Percentiles rank a stretch among this genome's conserved stretches.
These are phyloP conservation scores for Thelephora ganbajun DNA, from an alignment of 768 basidiomycete genomes.

Conservation along the genomic window DNA sequence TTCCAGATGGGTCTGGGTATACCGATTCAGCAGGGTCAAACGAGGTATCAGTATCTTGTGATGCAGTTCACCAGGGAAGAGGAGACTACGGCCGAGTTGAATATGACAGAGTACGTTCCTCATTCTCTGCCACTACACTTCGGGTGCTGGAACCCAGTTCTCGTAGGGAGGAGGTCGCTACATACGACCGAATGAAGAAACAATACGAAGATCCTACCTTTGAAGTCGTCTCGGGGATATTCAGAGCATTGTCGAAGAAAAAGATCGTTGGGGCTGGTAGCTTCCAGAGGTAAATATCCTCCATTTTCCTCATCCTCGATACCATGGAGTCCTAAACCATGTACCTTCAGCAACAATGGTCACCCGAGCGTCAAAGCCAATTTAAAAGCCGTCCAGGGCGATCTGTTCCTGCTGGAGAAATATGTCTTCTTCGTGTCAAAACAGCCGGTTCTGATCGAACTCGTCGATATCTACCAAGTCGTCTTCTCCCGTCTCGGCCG, in stretches of 20 bases:
- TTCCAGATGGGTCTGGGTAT: conserved; percentile 74
- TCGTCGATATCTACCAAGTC: conserved; percentile 79
- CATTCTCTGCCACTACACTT: not conserved
- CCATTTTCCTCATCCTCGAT: not conserved
- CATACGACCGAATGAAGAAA: conserved; percentile 78
- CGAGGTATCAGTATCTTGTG: conserved; percentile 92
- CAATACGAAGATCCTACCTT: conserved; percentile 93
- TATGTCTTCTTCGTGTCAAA: conserved; percentile 97
- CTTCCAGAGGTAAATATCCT: conserved; percentile 58
- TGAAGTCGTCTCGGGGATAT: conserved; percentile 87
- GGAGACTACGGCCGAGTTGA: conserved; percentile 90
- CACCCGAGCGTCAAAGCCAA: conserved; percentile 96
- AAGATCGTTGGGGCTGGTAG: conserved; percentile 81
- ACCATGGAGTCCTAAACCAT: not conserved
- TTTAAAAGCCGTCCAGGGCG: conserved; percentile 91
- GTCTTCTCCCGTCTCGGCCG: conserved; percentile 90
- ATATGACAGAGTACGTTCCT: conserved; percentile 70
- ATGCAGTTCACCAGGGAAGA: conserved; percentile 98
- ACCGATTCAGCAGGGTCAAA: conserved; percentile 96
- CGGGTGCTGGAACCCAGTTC: not conserved
- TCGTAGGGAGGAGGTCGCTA: conserved; percentile 56
- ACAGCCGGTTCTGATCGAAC: conserved; percentile 80
- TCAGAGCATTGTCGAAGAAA: conserved; percentile 81
- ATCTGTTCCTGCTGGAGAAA: conserved; percentile 97
- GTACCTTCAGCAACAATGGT: conserved; percentile 56